Evolutionary conservation across 202 grass and related monocot species (phyloP), one percentile per base, ranked within the genome.

Genomic region (Zoysia matrella): DNA sequence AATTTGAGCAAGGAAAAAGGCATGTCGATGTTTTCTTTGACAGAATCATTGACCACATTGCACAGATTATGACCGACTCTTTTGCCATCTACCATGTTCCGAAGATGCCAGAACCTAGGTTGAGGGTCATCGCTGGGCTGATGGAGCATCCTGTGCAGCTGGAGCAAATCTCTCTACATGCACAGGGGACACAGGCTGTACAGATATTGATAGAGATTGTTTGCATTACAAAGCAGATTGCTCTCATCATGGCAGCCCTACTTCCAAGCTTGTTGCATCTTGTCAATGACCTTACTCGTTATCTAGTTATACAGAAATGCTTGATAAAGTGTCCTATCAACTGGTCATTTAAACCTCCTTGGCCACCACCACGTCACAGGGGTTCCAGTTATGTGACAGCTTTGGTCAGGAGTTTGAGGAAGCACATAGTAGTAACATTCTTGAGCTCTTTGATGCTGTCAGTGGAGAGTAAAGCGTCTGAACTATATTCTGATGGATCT

Each of bases 201-300:
- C 94, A 94, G 75, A 97, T 90, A 87, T 61, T 97, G 81, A 92
- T 97, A 81, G 94, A 92, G 60, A 92, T 81, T 72, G 67, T 97
- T 69, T 69, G 76, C 52, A 89, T n/a, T 14, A 91, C 63, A 84
- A 44, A 75, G 54, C 92, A 92, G 65, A 83, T 89, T 46, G 55
- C 62, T 39, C 60, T 79, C 14, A 87, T 97, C 53, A 71, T 86
- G 86, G 83, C 85, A 9, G 93, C 93, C n/a, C 84, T 95, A 57
- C 83, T 78, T 43, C 87, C 93, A 48, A 65, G 72, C 69, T 88
- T 95, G 46, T 60, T 95, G 61, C 62, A 92, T 62, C 81, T 95
- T 62, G 86, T 95, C 79, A 95, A 90, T 77, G 93, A 95, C 66
- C 90, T 84, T 63, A 95, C 92, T 81, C 90, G 93, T 46, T 90